Base-by-base conservation (phyloP, 2,329 filamentous ascomycete species). In the Colletotrichum siamense region DNA sequence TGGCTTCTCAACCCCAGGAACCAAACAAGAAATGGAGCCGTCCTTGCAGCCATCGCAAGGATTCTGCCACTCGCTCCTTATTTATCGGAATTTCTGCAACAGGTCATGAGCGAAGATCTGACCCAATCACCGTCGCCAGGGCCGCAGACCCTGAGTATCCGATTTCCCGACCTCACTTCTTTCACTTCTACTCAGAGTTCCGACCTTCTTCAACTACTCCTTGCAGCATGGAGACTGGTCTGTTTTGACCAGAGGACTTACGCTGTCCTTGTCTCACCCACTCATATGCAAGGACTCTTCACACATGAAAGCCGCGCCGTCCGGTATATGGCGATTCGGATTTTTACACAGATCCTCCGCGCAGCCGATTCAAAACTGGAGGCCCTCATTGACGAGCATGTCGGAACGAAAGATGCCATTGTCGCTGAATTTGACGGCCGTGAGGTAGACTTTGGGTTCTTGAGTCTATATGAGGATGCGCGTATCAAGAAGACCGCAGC, bases 61-160 rank as follows among this genome's bases (percentile, higher is more conserved):
- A 89, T 98, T 78, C 84, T 98, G 80, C 95, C 95, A 22, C 93
- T 97, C 87, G 94, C 95, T 79, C 94, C 95, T 67, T 92, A 96
- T 82, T 88, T 99, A 59, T 92, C 93, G 69, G 91, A 92, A 76
- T 95, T 96, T 83, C 90, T 95, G 77, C 91, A 93, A 84, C 87
- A 88, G 81, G 77, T 78, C 73, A 71, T 78, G 77, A 76, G 57
- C 79, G 86, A 66, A 79, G 69, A 78, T 61, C 74, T 75, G 71
- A 61, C 69, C 34, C 76, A 72, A 30, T 55, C 63, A 28, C 44
- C 73, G 12, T 22, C 49, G 24, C 65, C 64, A 28, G 63, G 36
- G n/a, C 67, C 61, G 15, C 76, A 70, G 77, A 57, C 64, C 16
- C 69, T 77, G 61, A 72, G 36, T 34, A 65, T 76, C 39, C 75